Conservation (phyloP, 2,329 filamentous ascomycete genomes). For the Dactylellina sp. region DNA sequence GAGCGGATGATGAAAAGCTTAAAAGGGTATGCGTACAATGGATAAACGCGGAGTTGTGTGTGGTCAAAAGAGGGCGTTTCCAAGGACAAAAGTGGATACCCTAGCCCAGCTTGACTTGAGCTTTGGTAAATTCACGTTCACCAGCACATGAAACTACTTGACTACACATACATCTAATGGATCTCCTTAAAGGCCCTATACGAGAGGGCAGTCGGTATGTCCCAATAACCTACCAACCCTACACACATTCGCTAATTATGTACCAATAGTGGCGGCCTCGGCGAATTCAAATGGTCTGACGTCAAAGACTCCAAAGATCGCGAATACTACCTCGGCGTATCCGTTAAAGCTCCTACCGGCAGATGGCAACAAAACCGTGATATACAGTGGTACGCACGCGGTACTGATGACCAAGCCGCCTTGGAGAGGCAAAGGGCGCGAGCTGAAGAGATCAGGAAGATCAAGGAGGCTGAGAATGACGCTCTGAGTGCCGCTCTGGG, state of each 20-base stretch:
- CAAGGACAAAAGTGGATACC: too few species aligned
- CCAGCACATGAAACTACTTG: too few species aligned
- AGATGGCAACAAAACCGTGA: conserved; percentile 87
- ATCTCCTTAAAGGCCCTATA: conserved; percentile 55
- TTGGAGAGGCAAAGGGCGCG: conserved; percentile 49
- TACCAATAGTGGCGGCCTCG: conserved; percentile 79
- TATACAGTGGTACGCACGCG: conserved; percentile 74
- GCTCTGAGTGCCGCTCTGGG: conserved; percentile 86
- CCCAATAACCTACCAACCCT: neutral
- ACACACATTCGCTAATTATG: neutral
- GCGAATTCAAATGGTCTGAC: conserved; percentile 96
- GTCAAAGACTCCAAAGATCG: conserved; percentile 87
- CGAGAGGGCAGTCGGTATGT: conserved; percentile 54
- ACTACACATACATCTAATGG: too few species aligned
- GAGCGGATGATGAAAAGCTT: too few species aligned
- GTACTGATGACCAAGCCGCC: conserved; percentile 56
- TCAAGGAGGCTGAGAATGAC: conserved; percentile 84
- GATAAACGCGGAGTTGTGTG: too few species aligned
- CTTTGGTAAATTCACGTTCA: too few species aligned
- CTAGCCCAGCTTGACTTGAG: too few species aligned
- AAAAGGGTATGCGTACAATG: too few species aligned
- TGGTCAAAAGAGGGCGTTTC: too few species aligned
- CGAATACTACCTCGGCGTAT: conserved; percentile 91
- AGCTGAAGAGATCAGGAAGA: conserved; percentile 58
- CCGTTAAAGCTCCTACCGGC: conserved; percentile 88